Evolutionary conservation across 2,329 filamentous ascomycete genomes (phyloP).

Genomic region (Aspergillus novofumigatus): DNA sequence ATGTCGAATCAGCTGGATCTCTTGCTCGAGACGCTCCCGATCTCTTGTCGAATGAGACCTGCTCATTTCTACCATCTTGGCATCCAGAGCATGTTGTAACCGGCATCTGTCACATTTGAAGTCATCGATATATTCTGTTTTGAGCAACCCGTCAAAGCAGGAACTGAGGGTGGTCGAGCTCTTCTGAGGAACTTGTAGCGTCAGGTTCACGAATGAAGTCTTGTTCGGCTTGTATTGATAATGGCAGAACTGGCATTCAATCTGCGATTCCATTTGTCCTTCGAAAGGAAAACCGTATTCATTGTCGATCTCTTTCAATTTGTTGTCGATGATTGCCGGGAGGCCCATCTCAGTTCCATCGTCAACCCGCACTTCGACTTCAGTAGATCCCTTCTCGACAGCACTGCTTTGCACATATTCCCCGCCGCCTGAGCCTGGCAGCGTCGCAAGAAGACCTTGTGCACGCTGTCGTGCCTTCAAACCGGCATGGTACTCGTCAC

Average conservation of each 20-base stretch:
- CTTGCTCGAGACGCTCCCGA: conserved; percentile 49
- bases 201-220: conserved; percentile 87
- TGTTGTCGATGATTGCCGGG: conserved; percentile 34
- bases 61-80: conserved; percentile 58
- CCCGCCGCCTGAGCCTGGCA: conserved; percentile 12
- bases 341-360: conserved; percentile 30
- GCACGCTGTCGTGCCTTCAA: conserved; percentile 60
- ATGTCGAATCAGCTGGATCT: conserved; percentile 61
- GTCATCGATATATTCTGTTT: conserved; percentile 93
- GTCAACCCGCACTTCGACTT: conserved; percentile 35
- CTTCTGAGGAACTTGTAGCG: conserved; percentile 82
- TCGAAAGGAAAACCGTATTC: conserved; percentile 77
- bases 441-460: conserved; percentile 19
- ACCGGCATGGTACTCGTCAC: conserved; percentile 90
- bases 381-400: conserved; percentile 20
- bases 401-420: conserved; percentile 7
- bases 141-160: conserved; percentile 91
- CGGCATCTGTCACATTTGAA: conserved; percentile 94
- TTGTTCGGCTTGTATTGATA: conserved; percentile 82
- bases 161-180: conserved; percentile 74
- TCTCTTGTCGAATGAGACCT: conserved; percentile 52
- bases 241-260: conserved; percentile 83
- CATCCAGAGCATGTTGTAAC: conserved; percentile 70
- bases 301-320: conserved; percentile 35
- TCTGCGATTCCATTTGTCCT: conserved; percentile 87